A percentile compares a stretch with the other conserved stretches of the same genome.
These are phyloP conservation scores for Hawksworthiomyces lignivorus DNA, from an alignment of 2,329 filamentous ascomycete species.

Conservation along the genomic window DNA sequence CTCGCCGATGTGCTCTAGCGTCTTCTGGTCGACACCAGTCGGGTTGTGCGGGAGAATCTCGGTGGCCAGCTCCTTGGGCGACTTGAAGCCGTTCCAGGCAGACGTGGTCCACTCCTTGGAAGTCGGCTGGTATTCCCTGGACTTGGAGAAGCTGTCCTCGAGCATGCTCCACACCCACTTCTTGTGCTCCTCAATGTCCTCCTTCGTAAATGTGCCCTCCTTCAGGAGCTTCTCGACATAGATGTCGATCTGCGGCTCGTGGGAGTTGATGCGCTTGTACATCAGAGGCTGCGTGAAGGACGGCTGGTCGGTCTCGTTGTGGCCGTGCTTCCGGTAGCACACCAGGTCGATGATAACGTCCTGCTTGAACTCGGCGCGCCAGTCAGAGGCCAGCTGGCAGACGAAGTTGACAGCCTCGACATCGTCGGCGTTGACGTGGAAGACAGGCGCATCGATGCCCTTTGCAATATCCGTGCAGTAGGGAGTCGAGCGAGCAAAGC, in stretches of 20 bases:
- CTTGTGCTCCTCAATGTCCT: slow-evolving; percentile 97
- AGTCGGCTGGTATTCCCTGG: slow-evolving; percentile 93
- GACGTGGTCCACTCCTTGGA: slow-evolving; percentile 98
- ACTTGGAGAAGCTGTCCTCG: slow-evolving; percentile 93
- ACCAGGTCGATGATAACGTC: slow-evolving; percentile 97
- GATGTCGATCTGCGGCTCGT: slow-evolving; percentile 78
- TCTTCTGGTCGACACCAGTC: slow-evolving; percentile 67
- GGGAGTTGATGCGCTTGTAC: slow-evolving; percentile 93
- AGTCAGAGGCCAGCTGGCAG: slow-evolving; percentile 93
- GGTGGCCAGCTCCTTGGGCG: slow-evolving; percentile 90
- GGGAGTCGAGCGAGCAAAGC: slow-evolving; percentile 91
- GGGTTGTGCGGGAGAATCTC: slow-evolving; percentile 89
- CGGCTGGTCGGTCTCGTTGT: slow-evolving; percentile 99
- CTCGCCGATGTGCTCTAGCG: slow-evolving; percentile 73
- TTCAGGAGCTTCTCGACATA: slow-evolving; percentile 87
- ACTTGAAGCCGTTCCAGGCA: slow-evolving; percentile 99
- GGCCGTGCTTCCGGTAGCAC: slow-evolving; percentile 97
- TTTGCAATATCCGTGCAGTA: slow-evolving; percentile 99
- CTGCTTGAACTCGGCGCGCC: slow-evolving; percentile 97
- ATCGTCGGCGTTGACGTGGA: slow-evolving; percentile 98
- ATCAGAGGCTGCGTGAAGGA: slow-evolving; percentile 99
- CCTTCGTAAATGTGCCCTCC: slow-evolving; percentile 92
- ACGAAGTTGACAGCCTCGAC: slow-evolving; percentile 98
- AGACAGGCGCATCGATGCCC: slow-evolving; percentile 94
- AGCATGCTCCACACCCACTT: slow-evolving; percentile 99